Conservation (phyloP, 73 alveolate genomes). For the Paramecium sexaurelia region DNA sequence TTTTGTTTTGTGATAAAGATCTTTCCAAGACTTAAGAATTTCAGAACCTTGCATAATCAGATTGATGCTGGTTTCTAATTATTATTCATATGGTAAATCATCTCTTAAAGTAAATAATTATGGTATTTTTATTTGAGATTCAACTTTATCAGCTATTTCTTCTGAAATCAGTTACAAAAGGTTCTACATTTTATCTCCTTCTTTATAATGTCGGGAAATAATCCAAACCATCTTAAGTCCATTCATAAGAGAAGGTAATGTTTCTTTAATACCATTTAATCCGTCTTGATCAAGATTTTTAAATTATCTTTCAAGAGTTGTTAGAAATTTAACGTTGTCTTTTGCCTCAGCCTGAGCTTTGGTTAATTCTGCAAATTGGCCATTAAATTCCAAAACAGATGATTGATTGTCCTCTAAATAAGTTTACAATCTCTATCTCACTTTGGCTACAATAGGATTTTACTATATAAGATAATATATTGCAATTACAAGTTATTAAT, state of each 20-base stretch:
- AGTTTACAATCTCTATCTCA: neutral
- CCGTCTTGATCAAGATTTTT: constrained; percentile 94
- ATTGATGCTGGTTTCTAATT: constrained; percentile 82
- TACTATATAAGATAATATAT: neutral
- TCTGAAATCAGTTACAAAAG: constrained; percentile 91
- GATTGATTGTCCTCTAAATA: constrained; percentile 12
- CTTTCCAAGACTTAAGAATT: constrained; percentile 94
- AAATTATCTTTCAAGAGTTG: constrained; percentile 95
- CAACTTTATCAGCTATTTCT: constrained; percentile 96
- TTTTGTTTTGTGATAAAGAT: constrained; percentile 88
- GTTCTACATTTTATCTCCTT: constrained; percentile 93
- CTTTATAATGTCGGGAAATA: constrained; percentile 93
- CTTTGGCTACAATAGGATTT: constrained; percentile 11
- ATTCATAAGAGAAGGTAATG: constrained; percentile 94
- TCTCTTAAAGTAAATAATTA: constrained; percentile 85
- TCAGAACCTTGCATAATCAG: constrained; percentile 89
- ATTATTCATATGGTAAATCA: constrained; percentile 69
- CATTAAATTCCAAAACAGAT: constrained; percentile 70
- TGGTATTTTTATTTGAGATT: constrained; percentile 88
- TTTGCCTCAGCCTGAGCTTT: constrained; percentile 96
- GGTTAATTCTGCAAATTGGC: constrained; percentile 80
- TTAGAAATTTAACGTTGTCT: constrained; percentile 96
- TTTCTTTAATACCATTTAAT: constrained; percentile 92
- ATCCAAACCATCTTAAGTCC: constrained; percentile 97
- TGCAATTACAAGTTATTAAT: constrained; percentile 67